Percentiles rank a stretch among this genome's conserved stretches.
phyloP scores from a whole-genome alignment of 1,284 basidiomycete genomes.

The Trichosporon asahii region DNA sequence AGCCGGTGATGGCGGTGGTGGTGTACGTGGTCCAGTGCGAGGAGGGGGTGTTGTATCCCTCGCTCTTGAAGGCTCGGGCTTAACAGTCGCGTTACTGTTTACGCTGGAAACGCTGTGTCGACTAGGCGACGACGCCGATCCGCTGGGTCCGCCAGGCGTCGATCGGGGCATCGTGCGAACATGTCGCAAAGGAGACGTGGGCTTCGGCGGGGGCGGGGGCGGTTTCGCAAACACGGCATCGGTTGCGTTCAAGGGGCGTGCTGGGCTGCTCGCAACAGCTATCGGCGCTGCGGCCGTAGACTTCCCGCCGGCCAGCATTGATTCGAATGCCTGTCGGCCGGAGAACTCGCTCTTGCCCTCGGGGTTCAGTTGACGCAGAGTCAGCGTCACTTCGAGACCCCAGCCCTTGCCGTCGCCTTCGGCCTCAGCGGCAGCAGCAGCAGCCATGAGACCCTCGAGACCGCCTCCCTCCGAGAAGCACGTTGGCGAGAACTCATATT shows the following conservation, averaged over 20 bases:
- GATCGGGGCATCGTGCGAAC: not conserved
- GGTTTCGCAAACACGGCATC: slow-evolving; percentile 16
- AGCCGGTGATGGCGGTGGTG: slow-evolving; percentile 45
- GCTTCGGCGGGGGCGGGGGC: slow-evolving; percentile 8
- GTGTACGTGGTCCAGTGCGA: slow-evolving; percentile 23
- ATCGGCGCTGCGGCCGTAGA: slow-evolving; percentile 19
- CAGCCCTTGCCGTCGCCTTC: slow-evolving; percentile 42
- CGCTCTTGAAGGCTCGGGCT: slow-evolving; percentile 2
- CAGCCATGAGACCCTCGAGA: slow-evolving; percentile 44
- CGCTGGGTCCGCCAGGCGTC: not conserved
- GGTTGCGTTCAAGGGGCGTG: not conserved
- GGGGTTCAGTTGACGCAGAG: slow-evolving; percentile 41
- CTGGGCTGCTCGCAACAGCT: slow-evolving; percentile 17
- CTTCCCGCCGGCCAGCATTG: slow-evolving; percentile 33
- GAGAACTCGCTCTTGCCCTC: slow-evolving; percentile 40
- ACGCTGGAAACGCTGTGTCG: not conserved
- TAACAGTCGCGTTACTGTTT: slow-evolving; percentile 3
- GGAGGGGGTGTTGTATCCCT: slow-evolving; percentile 28
- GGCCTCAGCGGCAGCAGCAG: slow-evolving; percentile 23
- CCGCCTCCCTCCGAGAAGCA: slow-evolving; percentile 37
- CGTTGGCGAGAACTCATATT: slow-evolving; percentile 40
- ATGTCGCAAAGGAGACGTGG: slow-evolving; percentile 15
- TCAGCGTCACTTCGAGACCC: slow-evolving; percentile 46
- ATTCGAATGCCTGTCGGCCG: slow-evolving; percentile 38
- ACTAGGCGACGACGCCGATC: slow-evolving; percentile 1